These are phyloP conservation scores for Lactarius vividus DNA, from an alignment of 768 basidiomycete species.

Conservation along the genomic window DNA sequence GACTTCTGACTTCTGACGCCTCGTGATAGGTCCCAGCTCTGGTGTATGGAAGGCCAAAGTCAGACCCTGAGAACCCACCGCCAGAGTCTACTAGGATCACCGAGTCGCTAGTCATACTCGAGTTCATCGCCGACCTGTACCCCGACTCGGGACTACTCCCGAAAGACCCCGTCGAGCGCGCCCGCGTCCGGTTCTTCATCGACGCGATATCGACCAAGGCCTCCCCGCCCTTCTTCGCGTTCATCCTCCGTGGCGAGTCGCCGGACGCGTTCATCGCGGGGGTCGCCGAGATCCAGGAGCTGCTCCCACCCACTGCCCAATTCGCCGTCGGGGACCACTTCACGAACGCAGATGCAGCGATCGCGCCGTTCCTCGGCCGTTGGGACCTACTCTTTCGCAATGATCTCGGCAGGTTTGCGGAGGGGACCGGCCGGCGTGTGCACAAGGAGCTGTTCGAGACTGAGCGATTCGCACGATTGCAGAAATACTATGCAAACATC, in stretches of 20 bases:
- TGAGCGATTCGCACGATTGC: slow-evolving; percentile 45
- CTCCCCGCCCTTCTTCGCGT: slow-evolving; percentile 36
- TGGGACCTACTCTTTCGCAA: slow-evolving; percentile 42
- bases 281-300: slow-evolving; percentile 45
- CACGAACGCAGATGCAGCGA: slow-evolving; percentile 57
- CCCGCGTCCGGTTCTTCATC: slow-evolving; percentile 57
- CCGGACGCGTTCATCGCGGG: slow-evolving; percentile 40
- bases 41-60: slow-evolving; percentile 56
- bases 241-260: slow-evolving; percentile 36
- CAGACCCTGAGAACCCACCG: slow-evolving; percentile 50
- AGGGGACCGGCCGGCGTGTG: slow-evolving; percentile 41
- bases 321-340: slow-evolving; percentile 44
- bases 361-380: slow-evolving; percentile 56
- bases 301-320: slow-evolving; percentile 43
- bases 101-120: slow-evolving; percentile 59
- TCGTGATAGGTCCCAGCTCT: slow-evolving; percentile 55
- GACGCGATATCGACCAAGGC: slow-evolving; percentile 48
- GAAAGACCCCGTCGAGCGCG: slow-evolving; percentile 50
- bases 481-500: slow-evolving; percentile 44
- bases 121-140: slow-evolving; percentile 59
- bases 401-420: slow-evolving; percentile 46
- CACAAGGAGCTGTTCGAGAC: slow-evolving; percentile 39
- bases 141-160: slow-evolving; percentile 47
- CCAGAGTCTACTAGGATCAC: slow-evolving; percentile 54
- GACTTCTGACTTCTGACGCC: neutral